These are phyloP conservation scores for Fistulina hepatica DNA, from an alignment of 1,284 basidiomycete species.

Conservation along the genomic window DNA sequence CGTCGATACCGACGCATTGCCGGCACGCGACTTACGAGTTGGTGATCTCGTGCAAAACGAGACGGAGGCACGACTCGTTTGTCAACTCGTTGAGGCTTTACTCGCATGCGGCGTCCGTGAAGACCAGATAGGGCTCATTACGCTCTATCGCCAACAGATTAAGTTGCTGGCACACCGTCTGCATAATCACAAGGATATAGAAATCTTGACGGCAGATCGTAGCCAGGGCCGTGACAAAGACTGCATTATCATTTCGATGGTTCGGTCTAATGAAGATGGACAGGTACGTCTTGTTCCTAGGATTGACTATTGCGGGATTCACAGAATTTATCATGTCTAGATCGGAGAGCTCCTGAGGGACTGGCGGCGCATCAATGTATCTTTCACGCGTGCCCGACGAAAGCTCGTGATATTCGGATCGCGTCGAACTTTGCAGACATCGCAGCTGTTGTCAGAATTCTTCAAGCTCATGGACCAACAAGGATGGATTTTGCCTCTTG, in stretches of 20 bases:
- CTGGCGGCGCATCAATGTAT: constrained; percentile 93
- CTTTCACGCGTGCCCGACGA: constrained; percentile 84
- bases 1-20: constrained; percentile 80
- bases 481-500: constrained; percentile 59
- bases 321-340: constrained; percentile 27
- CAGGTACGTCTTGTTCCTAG: constrained; percentile 37
- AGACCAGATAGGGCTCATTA: constrained; percentile 78
- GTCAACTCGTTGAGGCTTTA: constrained; percentile 58
- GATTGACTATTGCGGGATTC: neutral
- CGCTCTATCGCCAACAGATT: constrained; percentile 91
- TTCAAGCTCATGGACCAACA: constrained; percentile 61
- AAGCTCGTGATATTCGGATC: constrained; percentile 91
- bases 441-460: constrained; percentile 61
- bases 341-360: constrained; percentile 90
- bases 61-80: constrained; percentile 58
- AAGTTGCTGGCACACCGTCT: constrained; percentile 66
- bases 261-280: constrained; percentile 71
- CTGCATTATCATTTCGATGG: constrained; percentile 88
- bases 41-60: constrained; percentile 87
- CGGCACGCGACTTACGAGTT: constrained; percentile 69
- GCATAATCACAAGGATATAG: constrained; percentile 46
- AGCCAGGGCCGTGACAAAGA: constrained; percentile 97
- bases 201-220: constrained; percentile 90
- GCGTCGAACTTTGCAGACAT: constrained; percentile 52
- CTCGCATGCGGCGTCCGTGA: constrained; percentile 53